Evolutionary conservation across 2,329 filamentous ascomycete species (phyloP).

Genomic region (Aaosphaeria arxii): DNA sequence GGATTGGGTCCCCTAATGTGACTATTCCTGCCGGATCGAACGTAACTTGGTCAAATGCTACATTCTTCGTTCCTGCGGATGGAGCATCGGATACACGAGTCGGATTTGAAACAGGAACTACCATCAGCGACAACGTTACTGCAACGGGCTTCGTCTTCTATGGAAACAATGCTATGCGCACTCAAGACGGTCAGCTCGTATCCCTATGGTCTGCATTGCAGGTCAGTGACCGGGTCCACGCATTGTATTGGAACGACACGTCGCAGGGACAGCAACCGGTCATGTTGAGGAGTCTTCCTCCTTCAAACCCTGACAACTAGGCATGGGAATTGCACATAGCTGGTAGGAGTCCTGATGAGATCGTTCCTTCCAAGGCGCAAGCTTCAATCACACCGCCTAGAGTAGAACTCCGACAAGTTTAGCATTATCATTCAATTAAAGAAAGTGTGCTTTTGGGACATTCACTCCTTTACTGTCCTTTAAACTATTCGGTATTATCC

Average conservation of each 20-base stretch:
- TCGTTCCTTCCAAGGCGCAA: background rate
- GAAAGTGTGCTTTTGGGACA: too few relatives aligned
- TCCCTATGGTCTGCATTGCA: slow-evolving; percentile 10
- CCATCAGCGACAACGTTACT: slow-evolving; percentile 2
- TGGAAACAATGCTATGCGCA: slow-evolving; percentile 13
- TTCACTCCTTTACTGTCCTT: too few relatives aligned
- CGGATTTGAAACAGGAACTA: slow-evolving; percentile 10
- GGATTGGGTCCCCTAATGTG: slow-evolving; percentile 13
- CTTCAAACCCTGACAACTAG: slow-evolving; percentile 9
- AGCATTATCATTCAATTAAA: background rate
- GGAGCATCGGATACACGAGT: slow-evolving; percentile 9
- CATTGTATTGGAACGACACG: slow-evolving; percentile 22
- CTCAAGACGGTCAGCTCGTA: slow-evolving; percentile 11
- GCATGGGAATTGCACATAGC: background rate
- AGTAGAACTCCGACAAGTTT: background rate
- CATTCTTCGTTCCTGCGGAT: slow-evolving; percentile 12
- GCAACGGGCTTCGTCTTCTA: slow-evolving; percentile 17
- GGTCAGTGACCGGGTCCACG: slow-evolving; percentile 6
- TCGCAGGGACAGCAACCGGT: slow-evolving; percentile 14
- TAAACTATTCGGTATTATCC: background rate
- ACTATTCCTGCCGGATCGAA: slow-evolving; percentile 5
- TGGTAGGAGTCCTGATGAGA: background rate
- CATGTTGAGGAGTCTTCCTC: slow-evolving; percentile 13
- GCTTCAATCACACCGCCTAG: background rate
- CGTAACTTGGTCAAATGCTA: slow-evolving; percentile 13